Evolutionary conservation across 441 rosid genomes (phyloP).

Genomic region (Gossypium aridum): DNA sequence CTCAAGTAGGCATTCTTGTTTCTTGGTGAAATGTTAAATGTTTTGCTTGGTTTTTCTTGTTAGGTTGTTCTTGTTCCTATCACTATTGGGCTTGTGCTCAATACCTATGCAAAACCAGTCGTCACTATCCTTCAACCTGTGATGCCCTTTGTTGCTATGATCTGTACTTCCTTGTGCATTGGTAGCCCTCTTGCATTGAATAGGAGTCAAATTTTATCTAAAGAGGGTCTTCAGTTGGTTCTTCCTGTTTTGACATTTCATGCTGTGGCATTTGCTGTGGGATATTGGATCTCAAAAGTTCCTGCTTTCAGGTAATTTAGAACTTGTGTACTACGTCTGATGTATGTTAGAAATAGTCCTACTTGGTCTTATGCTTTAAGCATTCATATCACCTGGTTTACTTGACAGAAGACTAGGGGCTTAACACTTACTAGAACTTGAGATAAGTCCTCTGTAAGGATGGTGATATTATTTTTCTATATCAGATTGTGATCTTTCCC

Average conservation of each 20-base stretch:
- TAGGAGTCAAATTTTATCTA: slow-evolving; percentile 64
- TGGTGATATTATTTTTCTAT: neutral
- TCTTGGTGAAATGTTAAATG: neutral
- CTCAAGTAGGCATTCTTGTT: neutral
- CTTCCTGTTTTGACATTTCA: slow-evolving; percentile 83
- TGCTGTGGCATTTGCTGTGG: slow-evolving; percentile 58
- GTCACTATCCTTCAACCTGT: slow-evolving; percentile 58
- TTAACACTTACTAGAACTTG: too few species aligned
- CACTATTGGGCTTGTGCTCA: slow-evolving; percentile 71
- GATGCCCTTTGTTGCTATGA: slow-evolving; percentile 94
- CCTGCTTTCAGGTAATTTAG: slow-evolving; percentile 61
- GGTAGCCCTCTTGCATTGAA: slow-evolving; percentile 94
- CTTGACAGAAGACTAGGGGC: neutral
- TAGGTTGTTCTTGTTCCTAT: slow-evolving; percentile 92
- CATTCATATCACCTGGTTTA: neutral
- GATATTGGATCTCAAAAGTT: slow-evolving; percentile 82
- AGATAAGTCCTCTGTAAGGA: too few species aligned
- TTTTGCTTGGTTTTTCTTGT: slow-evolving; percentile 10
- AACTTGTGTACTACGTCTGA: neutral
- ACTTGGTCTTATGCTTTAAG: neutral
- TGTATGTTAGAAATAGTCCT: neutral
- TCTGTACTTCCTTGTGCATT: slow-evolving; percentile 84
- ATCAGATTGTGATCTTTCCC: neutral
- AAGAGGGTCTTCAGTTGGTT: slow-evolving; percentile 44
- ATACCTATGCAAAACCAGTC: slow-evolving; percentile 85